These are phyloP conservation scores for Sporisorium exsertum DNA, from an alignment of 1,284 basidiomycete genomes.

Conservation along the genomic window DNA sequence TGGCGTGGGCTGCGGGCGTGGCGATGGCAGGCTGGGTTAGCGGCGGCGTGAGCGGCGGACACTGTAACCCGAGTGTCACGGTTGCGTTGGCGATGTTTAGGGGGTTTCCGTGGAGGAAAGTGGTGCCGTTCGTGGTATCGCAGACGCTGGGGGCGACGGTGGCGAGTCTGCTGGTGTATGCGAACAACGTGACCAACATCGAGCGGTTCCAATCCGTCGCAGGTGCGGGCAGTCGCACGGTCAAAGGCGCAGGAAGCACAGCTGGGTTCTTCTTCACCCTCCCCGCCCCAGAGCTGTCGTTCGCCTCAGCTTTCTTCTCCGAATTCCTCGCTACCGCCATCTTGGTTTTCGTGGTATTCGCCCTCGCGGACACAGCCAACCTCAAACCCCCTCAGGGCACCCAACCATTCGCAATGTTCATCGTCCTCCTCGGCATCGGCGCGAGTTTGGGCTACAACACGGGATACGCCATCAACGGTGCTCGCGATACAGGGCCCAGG, in stretches of 20 bases:
- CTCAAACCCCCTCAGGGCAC: constrained; percentile 73
- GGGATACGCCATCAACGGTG: constrained; percentile 76
- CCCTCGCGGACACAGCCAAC: constrained; percentile 69
- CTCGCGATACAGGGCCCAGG: constrained; percentile 77
- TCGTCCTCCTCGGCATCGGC: constrained; percentile 75
- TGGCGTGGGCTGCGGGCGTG: constrained; percentile 63
- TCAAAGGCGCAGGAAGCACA: constrained; percentile 72
- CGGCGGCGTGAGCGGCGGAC: constrained; percentile 59
- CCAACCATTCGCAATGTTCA: constrained; percentile 74
- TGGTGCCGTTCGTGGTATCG: constrained; percentile 78
- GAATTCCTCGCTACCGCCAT: constrained; percentile 58
- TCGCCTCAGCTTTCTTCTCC: constrained; percentile 33
- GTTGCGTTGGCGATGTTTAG: constrained; percentile 78
- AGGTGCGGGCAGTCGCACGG: constrained; percentile 73
- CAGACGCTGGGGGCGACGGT: constrained; percentile 79
- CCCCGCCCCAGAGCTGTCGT: constrained; percentile 65
- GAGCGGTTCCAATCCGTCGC: constrained; percentile 77
- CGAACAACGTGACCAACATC: constrained; percentile 81
- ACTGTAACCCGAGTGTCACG: constrained; percentile 71
- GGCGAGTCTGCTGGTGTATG: constrained; percentile 79
- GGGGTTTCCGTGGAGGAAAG: constrained; percentile 82
- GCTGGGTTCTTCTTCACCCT: constrained; percentile 80
- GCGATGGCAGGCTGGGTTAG: constrained; percentile 56
- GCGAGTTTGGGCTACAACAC: constrained; percentile 75
- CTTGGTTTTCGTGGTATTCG: constrained; percentile 57